A percentile compares a stretch with the other conserved stretches of the same genome.
Evolutionary conservation across 345 rosid genomes (phyloP).

Genomic region (Syzygium jambos): DNA sequence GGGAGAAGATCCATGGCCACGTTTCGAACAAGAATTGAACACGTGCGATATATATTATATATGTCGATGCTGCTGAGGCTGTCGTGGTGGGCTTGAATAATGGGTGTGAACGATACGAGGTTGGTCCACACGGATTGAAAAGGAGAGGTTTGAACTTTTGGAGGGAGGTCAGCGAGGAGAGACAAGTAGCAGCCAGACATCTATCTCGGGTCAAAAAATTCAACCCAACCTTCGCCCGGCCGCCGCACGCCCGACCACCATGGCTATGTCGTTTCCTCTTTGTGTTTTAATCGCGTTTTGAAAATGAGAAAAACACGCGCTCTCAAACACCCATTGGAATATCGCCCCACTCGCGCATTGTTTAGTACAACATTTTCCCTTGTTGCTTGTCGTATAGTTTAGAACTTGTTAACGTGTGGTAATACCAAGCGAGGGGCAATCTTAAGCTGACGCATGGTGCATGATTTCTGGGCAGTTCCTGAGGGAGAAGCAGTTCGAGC

Average conservation of each 20-base stretch:
- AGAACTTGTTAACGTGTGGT: background rate
- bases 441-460: background rate
- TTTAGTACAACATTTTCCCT: background rate
- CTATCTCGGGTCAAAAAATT: background rate
- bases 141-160: background rate
- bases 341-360: background rate
- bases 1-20: background rate
- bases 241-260: background rate
- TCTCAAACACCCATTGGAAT: background rate
- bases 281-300: background rate
- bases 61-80: background rate
- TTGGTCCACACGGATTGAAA: background rate
- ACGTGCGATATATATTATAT: background rate
- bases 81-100: background rate
- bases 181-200: background rate
- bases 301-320: background rate
- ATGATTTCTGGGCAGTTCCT: constrained; percentile 12
- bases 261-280: background rate
- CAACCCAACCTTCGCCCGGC: background rate
- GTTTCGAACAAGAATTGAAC: background rate
- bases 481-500: constrained; percentile 19
- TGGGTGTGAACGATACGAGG: background rate
- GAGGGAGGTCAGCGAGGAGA: background rate
- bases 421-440: background rate
- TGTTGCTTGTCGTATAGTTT: background rate